Evolutionary conservation across 192 early-diverging fungal genomes (phyloP), one percentile per base, ranked within the genome.

Genomic region (Endogone sp.): DNA sequence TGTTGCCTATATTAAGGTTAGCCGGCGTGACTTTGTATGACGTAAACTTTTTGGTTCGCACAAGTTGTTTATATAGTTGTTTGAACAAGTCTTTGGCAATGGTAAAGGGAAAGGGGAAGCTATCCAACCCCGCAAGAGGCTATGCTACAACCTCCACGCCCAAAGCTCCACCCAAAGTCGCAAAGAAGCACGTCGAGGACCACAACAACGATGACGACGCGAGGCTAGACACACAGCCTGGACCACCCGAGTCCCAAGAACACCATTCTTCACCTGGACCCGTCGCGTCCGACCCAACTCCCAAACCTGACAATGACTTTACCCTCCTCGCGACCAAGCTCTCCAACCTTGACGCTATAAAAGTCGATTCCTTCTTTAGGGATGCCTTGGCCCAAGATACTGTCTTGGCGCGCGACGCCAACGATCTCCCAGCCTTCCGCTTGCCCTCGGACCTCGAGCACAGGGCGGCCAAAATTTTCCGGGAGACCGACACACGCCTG

Each of bases 91-190:
- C n/a, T n/a, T n/a, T 44, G 37, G 4, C 37, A 13, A 29, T 21
- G 23, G 57, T 68, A 6, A 79, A 79, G 30, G 75, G 72, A 65
- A 79, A 79, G 56, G 76, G 73, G 66, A 77, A 79, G 60, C 75
- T 72, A 25, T 68, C 74, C 6, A 79, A 76, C 65, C 69, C 74
- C 10, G 71, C 78, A 2, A 69, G 78, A 44, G 71, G 74, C 2
- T 79, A 71, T 57, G 75, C 78, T 11, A 79, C 78, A 2, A 76
- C 71, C 4, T 72, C 70, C 21, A 73, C 72, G 22, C 78, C 78
- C 20, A 44, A 44, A 44, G 37, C 37, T 8, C 37, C 4, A 44
- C 37, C 37, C 4, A n/a, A n/a, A n/a, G n/a, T n/a, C n/a, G 72
- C 74, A 37, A 71, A 68, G 55, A 79, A 76, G 13, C 71, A 68